Conservation (phyloP, 108 stramenopile species). For the Skeletonema grethae region DNA sequence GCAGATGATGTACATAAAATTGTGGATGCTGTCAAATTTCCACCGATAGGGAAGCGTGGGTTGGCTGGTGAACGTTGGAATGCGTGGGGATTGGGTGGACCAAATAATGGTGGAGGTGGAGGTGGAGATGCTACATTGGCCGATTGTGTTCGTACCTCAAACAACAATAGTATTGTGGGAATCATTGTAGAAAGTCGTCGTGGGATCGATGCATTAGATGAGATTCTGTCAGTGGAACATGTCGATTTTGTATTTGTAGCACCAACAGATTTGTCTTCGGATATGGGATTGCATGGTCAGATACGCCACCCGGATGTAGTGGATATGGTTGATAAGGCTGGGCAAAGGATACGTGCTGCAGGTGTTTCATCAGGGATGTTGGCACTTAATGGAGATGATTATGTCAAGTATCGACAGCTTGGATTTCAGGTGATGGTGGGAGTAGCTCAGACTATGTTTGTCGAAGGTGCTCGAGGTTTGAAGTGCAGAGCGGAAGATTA, state of each 20-base stretch:
- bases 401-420: slow-evolving; percentile 34
- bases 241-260: slow-evolving; percentile 49
- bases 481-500: slow-evolving; percentile 15
- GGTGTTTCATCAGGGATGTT: slow-evolving; percentile 34
- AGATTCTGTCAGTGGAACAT: slow-evolving; percentile 37
- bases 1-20: slow-evolving; percentile 37
- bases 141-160: background rate
- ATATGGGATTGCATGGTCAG: slow-evolving; percentile 46
- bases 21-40: slow-evolving; percentile 51
- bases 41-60: slow-evolving; percentile 37
- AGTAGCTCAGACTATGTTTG: slow-evolving; percentile 44
- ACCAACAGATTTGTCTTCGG: slow-evolving; percentile 42
- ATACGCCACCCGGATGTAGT: slow-evolving; percentile 49
- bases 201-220: slow-evolving; percentile 40
- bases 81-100: slow-evolving; percentile 41
- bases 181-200: slow-evolving; percentile 41
- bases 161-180: slow-evolving; percentile 28
- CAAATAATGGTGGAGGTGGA: slow-evolving; percentile 9
- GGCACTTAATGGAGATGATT: slow-evolving; percentile 34
- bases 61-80: slow-evolving; percentile 51
- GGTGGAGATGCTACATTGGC: background rate
- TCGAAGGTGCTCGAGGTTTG: slow-evolving; percentile 31
- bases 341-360: slow-evolving; percentile 18
- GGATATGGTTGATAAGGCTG: slow-evolving; percentile 31
- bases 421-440: slow-evolving; percentile 37